Base-by-base conservation (phyloP, 176 grass and related monocot genomes). In the Carex pumila region DNA sequence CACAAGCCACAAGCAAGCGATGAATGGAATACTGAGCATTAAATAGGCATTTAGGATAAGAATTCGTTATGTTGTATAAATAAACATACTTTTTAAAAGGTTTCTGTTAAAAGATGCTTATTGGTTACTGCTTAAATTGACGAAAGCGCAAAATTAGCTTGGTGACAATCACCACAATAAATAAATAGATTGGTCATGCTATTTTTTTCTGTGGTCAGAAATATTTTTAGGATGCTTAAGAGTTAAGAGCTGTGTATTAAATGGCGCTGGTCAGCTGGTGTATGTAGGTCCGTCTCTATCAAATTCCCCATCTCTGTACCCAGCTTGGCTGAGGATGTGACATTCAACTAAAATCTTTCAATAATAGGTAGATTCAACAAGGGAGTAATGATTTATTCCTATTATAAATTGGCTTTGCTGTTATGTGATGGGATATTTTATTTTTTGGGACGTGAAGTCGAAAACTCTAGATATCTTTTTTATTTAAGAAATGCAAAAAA, bases 381-480 rank as follows among this genome's bases (percentile, higher is more conserved):
- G 10, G 52, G 3, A 78, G 73, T 56, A 32, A 78, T 78, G 49
- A 57, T 34, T 17, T 57, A 32, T 78, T 36, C 68, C 68, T 39
- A 71, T 71, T 12, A 71, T 71, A 47, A 71, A 77, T 77, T 77
- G 49, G 73, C 12, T 78, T 77, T 78, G 22, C 56, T 78, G 13
- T 57, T 78, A 17, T 57, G 53, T 34, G 15, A 36, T 57, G 73
- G 52, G 52, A 5, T 78, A 5, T 39, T 39, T 39, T 39, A 5
- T 57, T 8, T 49, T 55, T 32, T 5, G 52, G 50, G 13, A 34
- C 52, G 18, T 56, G 13, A 17, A 78, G 5, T 56, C 2, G 32
- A 36, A 32, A 57, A 78, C 3, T 21, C 18, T 39, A 37, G 39
- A n/a, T 47, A n/a, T 47, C 3, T 71, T 71, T 47, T 12, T 71